A percentile compares a stretch with the other conserved stretches of the same genome.
Evolutionary conservation across 192 early-diverging fungal genomes (phyloP).

Genomic region (Rhizophagus prolifer): DNA sequence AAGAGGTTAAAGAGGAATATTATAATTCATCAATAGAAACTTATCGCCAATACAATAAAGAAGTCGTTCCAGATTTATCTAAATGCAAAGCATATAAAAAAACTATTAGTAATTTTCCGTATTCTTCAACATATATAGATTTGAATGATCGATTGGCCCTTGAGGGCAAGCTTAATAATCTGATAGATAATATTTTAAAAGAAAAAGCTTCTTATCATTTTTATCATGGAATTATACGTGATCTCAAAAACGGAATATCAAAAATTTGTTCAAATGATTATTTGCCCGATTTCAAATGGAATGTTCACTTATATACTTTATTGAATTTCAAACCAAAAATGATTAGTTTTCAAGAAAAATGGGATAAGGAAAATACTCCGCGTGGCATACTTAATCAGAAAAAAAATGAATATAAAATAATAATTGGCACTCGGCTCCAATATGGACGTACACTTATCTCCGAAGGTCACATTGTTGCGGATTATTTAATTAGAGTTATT

Average conservation of each 20-base stretch:
- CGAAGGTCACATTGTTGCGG: neutral
- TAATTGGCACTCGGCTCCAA: constrained; percentile 10
- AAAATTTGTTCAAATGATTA: neutral
- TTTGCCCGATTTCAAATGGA: constrained; percentile 3
- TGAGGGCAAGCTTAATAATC: neutral
- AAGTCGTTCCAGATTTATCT: neutral
- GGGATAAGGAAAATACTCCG: constrained; percentile 13
- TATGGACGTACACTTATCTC: constrained; percentile 19
- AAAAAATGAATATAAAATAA: constrained; percentile 11
- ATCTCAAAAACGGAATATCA: constrained; percentile 1
- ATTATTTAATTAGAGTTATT: constrained; percentile 24
- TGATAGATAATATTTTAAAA: neutral
- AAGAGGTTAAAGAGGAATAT: constrained; percentile 15
- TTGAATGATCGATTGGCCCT: neutral
- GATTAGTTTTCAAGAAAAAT: neutral
- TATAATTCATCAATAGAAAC: neutral
- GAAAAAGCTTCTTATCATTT: neutral
- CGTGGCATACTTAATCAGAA: constrained; percentile 21
- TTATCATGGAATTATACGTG: constrained; percentile 9
- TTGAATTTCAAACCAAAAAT: constrained; percentile 22
- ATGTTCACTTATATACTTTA: constrained; percentile 20
- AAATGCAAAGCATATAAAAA: constrained; percentile 7
- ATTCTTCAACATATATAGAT: neutral
- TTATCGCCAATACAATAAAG: neutral
- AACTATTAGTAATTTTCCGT: neutral